Base-by-base conservation (phyloP, 306 rosid genomes). In the Pueraria montana region DNA sequence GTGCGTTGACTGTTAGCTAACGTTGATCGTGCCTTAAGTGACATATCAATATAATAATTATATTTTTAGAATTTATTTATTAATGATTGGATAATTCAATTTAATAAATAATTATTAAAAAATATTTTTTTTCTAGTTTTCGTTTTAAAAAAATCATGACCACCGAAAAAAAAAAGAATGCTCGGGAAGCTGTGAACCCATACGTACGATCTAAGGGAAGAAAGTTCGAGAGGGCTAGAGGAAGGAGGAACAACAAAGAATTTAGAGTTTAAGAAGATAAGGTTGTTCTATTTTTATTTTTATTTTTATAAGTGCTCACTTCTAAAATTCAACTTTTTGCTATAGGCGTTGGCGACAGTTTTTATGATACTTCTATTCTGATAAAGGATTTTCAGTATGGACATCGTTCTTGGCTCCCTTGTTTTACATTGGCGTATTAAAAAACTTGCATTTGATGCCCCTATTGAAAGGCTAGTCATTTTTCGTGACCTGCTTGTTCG, bases 201-300 rank as follows among this genome's bases (percentile, higher is more conserved):
- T 93, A 91, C 49, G 97, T 91, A 50, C 82, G 89, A 72, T 3
- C 98, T 0, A 90, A 90, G 86, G 97, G 97, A 64, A 91, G 96
- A 77, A 93, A 91, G 90, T 90, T 89, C 8, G 97, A 91, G 89
- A 89, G 42, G 78, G 96, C 96, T 26, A 90, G 97, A 81, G 98
- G 98, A 70, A 89, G 46, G 90, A 88, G 96, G 75, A 93, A 93
- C 82, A 90, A 92, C 81, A 87, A 49, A 62, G 98, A 96, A 64
- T 91, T 83, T 76, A 91, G 94, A 72, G 88, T 83, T 76, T 91
- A 55, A 89, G 87, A 78, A 73, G 62, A 23, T 20, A 48, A 43
- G 6, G 12, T 30, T 50, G 18, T 30, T 53, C 4, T 27, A 4
- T 12, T 46, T 36, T 11, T 43, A 1, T 43, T 38, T 38, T 14